A percentile compares a stretch with the other conserved stretches of the same genome.
Conservation (phyloP, 225 moss, liverwort and hornwort genomes). For the Polytrichum commune region DNA sequence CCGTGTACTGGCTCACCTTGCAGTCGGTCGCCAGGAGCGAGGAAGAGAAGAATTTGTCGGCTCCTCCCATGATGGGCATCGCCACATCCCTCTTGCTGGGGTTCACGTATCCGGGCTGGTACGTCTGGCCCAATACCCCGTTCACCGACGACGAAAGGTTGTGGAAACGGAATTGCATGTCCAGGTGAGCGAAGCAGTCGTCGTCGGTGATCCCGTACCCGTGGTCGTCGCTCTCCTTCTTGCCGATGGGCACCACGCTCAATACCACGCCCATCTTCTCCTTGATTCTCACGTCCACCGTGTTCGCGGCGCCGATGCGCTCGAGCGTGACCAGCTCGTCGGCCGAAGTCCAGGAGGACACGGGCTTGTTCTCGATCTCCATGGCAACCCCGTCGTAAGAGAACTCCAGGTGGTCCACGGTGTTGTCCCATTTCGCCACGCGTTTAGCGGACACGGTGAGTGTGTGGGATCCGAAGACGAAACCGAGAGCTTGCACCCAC, state of each 20-base stretch:
- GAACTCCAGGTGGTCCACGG: conserved; percentile 39
- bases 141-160: conserved; percentile 24
- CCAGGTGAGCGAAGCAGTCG: conserved; percentile 54
- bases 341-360: conserved; percentile 27
- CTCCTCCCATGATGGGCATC: conserved; percentile 13
- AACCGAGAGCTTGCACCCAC: conserved; percentile 58
- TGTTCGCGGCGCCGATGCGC: conserved; percentile 29
- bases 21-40: conserved; percentile 31
- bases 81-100: conserved; percentile 5
- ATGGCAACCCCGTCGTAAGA: conserved; percentile 28
- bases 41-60: conserved; percentile 3
- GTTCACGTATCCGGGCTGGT: conserved; percentile 13
- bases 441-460: conserved; percentile 50
- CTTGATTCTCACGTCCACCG: conserved; percentile 29
- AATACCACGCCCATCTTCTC: conserved; percentile 32
- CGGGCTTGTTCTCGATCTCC: conserved; percentile 10
- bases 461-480: conserved; percentile 41
- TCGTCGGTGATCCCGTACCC: conserved; percentile 41
- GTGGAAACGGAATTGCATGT: conserved; percentile 53
- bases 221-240: conserved; percentile 47
- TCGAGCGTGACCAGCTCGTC: conserved; percentile 28
- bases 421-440: conserved; percentile 42
- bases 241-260: conserved; percentile 48
- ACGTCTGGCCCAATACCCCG: conserved; percentile 21
- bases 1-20: conserved; percentile 13